Evolutionary conservation across 495 filamentous ascomycete genomes (phyloP), one percentile per base, ranked within the genome.

Genomic region (Stereocaulon alpinum): DNA sequence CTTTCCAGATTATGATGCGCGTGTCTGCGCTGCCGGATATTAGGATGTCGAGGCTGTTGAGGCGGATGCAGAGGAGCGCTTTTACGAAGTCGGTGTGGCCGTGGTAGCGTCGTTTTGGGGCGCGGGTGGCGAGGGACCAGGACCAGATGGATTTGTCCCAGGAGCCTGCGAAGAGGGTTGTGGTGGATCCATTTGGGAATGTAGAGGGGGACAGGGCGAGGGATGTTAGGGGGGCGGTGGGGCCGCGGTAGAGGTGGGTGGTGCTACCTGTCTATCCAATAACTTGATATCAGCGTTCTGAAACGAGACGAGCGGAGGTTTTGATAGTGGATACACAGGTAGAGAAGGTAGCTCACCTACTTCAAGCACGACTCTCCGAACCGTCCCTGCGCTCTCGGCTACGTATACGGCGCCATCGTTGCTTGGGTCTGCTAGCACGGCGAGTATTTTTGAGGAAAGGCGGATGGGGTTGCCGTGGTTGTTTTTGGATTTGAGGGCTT

Each of bases 31-130:
- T 87, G 22, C 92, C 92, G 14, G 89, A 91, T 49, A 96, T 78
- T 24, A 98, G 80, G 15, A 85, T 62, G 61, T 82, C 82, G 50
- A 67, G 60, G 51, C 64, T 22, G 50, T 42, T 20, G 64, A 41
- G 40, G 2, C 61, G 47, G 18, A 76, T 61, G 50, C 66, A 71
- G 17, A 83, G 69, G 0, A 96, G 73, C 6, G 85, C 77, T 70
- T 92, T 95, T 56, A 98, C 88, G 66, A 98, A 98, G 68, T 98
- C 93, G 0, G 81, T 76, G 68, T 98, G 93, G 12, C 89, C 93
- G 4, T 18, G 27, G 68, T 87, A 93, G 55, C 76, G 82, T 47
- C 71, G 74, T 12, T 72, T 73, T 0, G 72, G 76, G 14, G 75
- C 65, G 27, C 75, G 73, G 3, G 82, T 82, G 20, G 73, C 64